Conservation (phyloP, 164 flowering plant species). For the Taxillus chinensis region DNA sequence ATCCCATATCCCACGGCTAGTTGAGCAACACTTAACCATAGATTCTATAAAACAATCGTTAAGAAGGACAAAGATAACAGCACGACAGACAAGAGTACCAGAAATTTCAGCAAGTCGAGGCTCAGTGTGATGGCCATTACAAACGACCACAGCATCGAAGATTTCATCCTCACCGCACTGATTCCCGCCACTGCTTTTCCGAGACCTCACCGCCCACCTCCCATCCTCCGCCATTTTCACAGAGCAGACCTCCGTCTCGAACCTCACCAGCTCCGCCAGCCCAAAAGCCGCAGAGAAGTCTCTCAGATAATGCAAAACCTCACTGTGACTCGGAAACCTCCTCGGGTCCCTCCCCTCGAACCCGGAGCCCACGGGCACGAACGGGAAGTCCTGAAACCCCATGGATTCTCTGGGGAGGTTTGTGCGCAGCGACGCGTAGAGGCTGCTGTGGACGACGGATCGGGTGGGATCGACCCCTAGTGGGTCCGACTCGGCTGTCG, state of each 20-base stretch:
- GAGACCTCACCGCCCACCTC: conserved; percentile 52
- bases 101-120: conserved; percentile 44
- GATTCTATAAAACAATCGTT: too few species aligned
- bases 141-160: conserved; percentile 50
- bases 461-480: conserved; percentile 55
- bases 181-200: conserved; percentile 8
- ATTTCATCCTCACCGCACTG: conserved; percentile 17
- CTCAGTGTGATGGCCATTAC: conserved; percentile 47
- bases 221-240: conserved; percentile 37
- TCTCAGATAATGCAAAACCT: conserved; percentile 52
- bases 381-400: conserved; percentile 73
- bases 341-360: conserved; percentile 36
- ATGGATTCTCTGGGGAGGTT: conserved; percentile 73
- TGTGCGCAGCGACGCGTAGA: conserved; percentile 73
- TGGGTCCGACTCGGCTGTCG: conserved; percentile 55
- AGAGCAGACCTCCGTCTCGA: conserved; percentile 50
- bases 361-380: conserved; percentile 18
- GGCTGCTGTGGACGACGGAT: conserved; percentile 44
- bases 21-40: too few species aligned
- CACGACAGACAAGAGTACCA: conserved; percentile 29
- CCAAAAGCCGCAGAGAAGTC: conserved; percentile 49
- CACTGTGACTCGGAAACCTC: conserved; percentile 63
- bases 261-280: conserved; percentile 45
- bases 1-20: too few species aligned
- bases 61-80: too few species aligned